Evolutionary conservation across 129 eudicot genomes (phyloP).

Genomic region (Apium graveolens): DNA sequence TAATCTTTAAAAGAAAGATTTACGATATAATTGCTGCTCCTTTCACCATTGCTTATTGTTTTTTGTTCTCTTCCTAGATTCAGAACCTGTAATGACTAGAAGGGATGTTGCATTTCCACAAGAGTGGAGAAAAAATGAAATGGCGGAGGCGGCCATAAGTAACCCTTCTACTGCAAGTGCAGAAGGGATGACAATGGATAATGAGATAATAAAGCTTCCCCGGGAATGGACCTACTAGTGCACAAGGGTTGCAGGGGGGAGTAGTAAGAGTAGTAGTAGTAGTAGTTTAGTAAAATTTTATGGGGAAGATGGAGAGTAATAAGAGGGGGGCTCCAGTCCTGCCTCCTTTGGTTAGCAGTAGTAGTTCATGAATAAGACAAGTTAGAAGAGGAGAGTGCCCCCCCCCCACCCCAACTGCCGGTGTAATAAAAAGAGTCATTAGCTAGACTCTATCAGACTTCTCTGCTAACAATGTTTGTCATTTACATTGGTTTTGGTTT

Average conservation of each 20-base stretch:
- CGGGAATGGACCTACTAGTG: constrained; percentile 71
- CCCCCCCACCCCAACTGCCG: not conserved
- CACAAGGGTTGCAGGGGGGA: constrained; percentile 1
- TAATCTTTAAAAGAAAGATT: not conserved
- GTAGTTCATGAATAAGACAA: not conserved
- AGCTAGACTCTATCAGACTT: not conserved
- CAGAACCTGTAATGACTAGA: constrained; percentile 30
- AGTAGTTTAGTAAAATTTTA: not conserved
- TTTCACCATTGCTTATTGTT: not conserved
- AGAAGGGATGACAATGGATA: constrained; percentile 17
- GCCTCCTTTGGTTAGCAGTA: not conserved
- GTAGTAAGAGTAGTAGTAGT: not conserved
- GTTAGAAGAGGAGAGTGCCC: not conserved
- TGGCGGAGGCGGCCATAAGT: not conserved
- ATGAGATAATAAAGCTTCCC: constrained; percentile 45
- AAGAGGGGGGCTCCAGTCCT: not conserved
- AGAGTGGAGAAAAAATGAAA: constrained; percentile 14
- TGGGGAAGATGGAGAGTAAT: not conserved
- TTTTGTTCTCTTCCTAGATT: not conserved
- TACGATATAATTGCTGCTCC: not conserved
- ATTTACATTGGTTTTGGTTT: not conserved
- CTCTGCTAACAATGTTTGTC: not conserved
- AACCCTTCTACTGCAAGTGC: not conserved
- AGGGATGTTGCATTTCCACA: constrained; percentile 34
- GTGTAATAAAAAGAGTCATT: not conserved